These are phyloP conservation scores for Thuidium tamariscinum DNA, from an alignment of 225 moss, liverwort and hornwort genomes.

Conservation along the genomic window DNA sequence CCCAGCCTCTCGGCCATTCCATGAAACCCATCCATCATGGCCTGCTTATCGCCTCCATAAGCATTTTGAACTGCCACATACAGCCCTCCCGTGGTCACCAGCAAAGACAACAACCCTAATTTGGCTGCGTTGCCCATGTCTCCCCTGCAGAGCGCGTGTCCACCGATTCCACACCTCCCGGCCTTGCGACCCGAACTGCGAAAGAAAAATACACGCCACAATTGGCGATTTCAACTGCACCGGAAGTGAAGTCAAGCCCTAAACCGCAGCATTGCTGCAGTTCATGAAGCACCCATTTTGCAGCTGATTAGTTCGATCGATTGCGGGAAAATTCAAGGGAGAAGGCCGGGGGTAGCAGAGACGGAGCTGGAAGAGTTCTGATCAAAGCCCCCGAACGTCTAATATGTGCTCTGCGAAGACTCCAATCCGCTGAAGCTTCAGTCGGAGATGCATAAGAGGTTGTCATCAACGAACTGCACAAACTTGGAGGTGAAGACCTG, in stretches of 20 bases:
- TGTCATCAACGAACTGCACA: background rate
- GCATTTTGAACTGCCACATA: conserved; percentile 36
- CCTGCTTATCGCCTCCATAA: conserved; percentile 60
- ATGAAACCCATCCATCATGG: conserved; percentile 48
- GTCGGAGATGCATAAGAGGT: background rate
- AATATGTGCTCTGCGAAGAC: background rate
- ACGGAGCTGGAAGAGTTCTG: background rate
- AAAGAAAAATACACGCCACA: background rate
- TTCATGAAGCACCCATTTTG: background rate
- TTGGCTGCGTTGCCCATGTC: conserved; percentile 45
- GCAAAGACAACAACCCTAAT: conserved; percentile 30
- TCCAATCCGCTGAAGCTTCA: no score
- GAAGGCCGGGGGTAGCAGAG: background rate
- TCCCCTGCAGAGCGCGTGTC: background rate
- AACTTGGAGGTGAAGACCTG: no score
- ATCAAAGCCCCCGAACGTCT: no score
- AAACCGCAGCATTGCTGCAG: background rate
- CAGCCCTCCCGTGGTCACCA: conserved; percentile 35
- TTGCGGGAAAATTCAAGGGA: background rate
- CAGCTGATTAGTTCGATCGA: background rate
- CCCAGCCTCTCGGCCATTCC: conserved; percentile 45
- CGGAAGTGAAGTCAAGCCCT: background rate
- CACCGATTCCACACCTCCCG: background rate
- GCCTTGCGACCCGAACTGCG: background rate
- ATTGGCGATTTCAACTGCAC: background rate